A percentile compares a stretch with the other conserved stretches of the same genome.
Conservation (phyloP, 164 flowering plant species). For the Magnolia kwangsiensis region DNA sequence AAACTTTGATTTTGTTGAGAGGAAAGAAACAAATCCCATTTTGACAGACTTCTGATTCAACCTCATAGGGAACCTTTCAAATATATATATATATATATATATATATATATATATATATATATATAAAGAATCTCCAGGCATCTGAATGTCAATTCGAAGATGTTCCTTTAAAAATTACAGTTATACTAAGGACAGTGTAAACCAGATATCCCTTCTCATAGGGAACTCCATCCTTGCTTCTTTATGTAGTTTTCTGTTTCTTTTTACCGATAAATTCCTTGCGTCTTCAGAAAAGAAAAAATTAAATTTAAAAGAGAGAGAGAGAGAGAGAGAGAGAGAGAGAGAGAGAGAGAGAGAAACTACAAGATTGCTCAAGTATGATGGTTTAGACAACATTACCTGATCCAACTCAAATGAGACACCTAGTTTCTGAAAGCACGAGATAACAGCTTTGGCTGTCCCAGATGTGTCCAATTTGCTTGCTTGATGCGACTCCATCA, state of each 20-base stretch:
- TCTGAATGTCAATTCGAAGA: too few relatives aligned
- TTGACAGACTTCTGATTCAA: background rate
- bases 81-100: too few relatives aligned
- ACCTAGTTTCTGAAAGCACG: slow-evolving; percentile 88
- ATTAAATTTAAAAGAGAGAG: too few relatives aligned
- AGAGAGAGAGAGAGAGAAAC: too few relatives aligned
- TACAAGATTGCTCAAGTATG: too few relatives aligned
- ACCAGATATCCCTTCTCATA: too few relatives aligned
- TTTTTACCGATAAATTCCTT: background rate
- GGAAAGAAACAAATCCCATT: background rate
- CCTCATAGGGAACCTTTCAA: background rate
- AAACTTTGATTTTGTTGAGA: background rate
- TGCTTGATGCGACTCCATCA: slow-evolving; percentile 94
- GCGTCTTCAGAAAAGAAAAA: background rate
- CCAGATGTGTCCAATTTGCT: slow-evolving; percentile 87
- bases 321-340: too few relatives aligned
- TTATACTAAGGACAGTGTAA: too few relatives aligned
- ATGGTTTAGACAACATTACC: slow-evolving; percentile 27
- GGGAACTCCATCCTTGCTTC: too few relatives aligned
- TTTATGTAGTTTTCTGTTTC: background rate
- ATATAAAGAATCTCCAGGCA: too few relatives aligned
- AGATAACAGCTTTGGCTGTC: slow-evolving; percentile 91
- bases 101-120: too few relatives aligned
- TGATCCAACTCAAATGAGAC: slow-evolving; percentile 66
- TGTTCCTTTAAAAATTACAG: too few relatives aligned